Evolutionary conservation across 2,329 filamentous ascomycete genomes (phyloP).

Genomic region (Talaromyces sp.): DNA sequence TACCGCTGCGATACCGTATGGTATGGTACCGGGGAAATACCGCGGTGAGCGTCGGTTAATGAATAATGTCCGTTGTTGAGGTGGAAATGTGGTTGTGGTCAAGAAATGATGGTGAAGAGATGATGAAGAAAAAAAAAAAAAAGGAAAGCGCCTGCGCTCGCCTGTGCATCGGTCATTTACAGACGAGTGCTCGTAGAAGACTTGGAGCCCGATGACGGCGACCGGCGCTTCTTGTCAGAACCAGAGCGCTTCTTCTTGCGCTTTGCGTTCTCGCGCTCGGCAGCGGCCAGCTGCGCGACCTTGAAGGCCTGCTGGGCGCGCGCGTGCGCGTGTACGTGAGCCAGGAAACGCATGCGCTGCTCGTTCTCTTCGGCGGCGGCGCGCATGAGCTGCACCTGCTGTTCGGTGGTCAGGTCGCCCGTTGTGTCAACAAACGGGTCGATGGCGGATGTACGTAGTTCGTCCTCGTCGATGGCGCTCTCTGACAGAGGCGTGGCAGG

Average conservation of each 20-base stretch:
- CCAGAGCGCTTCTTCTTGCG: constrained; percentile 18
- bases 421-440: constrained; percentile 15
- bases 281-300: constrained; percentile 24
- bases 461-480: constrained; percentile 21
- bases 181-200: neutral
- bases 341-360: constrained; percentile 31
- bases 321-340: constrained; percentile 36
- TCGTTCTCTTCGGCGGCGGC: constrained; percentile 29
- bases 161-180: neutral
- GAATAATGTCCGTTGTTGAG: neutral
- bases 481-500: constrained; percentile 18
- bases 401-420: constrained; percentile 31
- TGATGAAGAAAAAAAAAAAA: neutral
- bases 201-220: constrained; percentile 17
- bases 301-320: constrained; percentile 35
- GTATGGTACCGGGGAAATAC: neutral
- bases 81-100: neutral
- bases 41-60: neutral
- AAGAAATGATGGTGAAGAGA: neutral
- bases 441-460: constrained; percentile 10
- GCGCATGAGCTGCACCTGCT: constrained; percentile 34
- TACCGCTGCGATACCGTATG: neutral
- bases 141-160: neutral
- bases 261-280: constrained; percentile 16
- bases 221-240: constrained; percentile 15